Percentiles rank a stretch among this genome's conserved stretches.
phyloP scores from a whole-genome alignment of 805 yeast genomes.

The Lachancea thermotolerans region DNA sequence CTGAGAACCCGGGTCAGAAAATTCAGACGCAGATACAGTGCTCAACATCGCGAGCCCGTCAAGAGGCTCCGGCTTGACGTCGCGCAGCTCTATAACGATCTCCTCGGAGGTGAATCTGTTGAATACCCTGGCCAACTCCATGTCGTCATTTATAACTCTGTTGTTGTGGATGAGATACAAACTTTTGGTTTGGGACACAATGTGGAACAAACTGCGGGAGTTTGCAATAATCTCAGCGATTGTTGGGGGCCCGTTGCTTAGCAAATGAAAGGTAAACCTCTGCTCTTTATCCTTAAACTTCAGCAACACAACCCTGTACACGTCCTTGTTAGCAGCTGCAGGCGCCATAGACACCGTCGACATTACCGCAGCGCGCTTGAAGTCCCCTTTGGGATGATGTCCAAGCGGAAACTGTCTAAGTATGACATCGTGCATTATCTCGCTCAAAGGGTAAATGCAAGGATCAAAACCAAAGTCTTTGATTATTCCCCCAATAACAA shows the following conservation, averaged over 20 bases:
- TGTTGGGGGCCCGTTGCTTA: slow-evolving; percentile 74
- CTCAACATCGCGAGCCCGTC: slow-evolving; percentile 27
- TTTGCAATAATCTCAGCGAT: slow-evolving; percentile 70
- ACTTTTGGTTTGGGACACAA: slow-evolving; percentile 22
- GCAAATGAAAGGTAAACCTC: slow-evolving; percentile 57
- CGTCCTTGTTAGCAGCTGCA: slow-evolving; percentile 31
- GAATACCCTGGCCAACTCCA: slow-evolving; percentile 43
- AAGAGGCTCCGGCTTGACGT: slow-evolving; percentile 7
- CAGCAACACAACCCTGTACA: slow-evolving; percentile 37
- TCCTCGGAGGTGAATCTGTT: slow-evolving; percentile 28
- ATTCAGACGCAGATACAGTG: slow-evolving; percentile 20
- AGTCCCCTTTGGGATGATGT: slow-evolving; percentile 7
- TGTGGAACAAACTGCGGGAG: slow-evolving; percentile 65
- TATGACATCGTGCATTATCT: slow-evolving; percentile 55
- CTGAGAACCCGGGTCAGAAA: background rate
- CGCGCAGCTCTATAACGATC: slow-evolving; percentile 37
- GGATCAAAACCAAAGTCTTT: slow-evolving; percentile 77
- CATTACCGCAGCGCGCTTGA: slow-evolving; percentile 15
- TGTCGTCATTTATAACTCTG: slow-evolving; percentile 36
- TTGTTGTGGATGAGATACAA: slow-evolving; percentile 19
- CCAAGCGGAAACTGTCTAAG: slow-evolving; percentile 56
- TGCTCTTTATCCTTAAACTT: slow-evolving; percentile 49
- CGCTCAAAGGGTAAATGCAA: slow-evolving; percentile 58
- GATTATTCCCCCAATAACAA: slow-evolving; percentile 61
- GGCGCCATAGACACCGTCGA: slow-evolving; percentile 32